Evolutionary conservation across 2,329 filamentous ascomycete genomes (phyloP), one percentile per base, ranked within the genome.

Genomic region (Aspergillus hiratsukae): DNA sequence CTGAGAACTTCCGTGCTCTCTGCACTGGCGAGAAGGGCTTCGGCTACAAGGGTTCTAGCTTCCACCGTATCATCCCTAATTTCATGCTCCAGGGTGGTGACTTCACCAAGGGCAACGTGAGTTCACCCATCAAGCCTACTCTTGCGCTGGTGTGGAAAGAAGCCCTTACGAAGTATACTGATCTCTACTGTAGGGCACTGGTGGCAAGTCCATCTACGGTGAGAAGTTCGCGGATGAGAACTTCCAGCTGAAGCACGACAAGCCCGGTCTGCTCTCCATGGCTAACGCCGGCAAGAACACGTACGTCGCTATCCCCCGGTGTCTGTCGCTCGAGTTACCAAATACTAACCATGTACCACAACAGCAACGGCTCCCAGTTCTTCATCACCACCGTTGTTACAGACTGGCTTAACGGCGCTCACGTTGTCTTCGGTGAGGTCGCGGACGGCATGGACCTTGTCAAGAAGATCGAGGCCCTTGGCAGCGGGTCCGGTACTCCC

Each of bases 71-170:
- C 78, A 96, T 96, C 78, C 89, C 89, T 67, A 77, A 90, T 57
- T 96, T 96, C 84, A 96, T 96, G 91, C 88, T 96, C 69, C 91
- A 96, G 84, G 91, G 91, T 76, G 91, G 91, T 84, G 91, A 96
- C 83, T 95, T 95, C 82, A 95, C 91, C 79, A 89, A 89, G 73
- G 86, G 87, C 73, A 94, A 95, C 79, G 91, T 96, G 82, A 76
- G 89, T 79, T 57, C 49, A 37, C 5, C 2, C 8, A 19, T 3
- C 27, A n/a, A 23, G 5, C 27, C 29, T 28, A 11, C 14, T 3
- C 35, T 50, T 21, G 23, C 11, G 6, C 35, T n/a, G 25, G 9
- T 17, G 27, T 9, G 35, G 40, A 54, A 4, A 14, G 19, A 62
- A 61, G 66, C 48, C 25, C 35, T 19, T 35, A 17, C 14, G 31